Evolutionary conservation across 352 stramenopile species (phyloP).

Genomic region (Phytophthora hibernalis): DNA sequence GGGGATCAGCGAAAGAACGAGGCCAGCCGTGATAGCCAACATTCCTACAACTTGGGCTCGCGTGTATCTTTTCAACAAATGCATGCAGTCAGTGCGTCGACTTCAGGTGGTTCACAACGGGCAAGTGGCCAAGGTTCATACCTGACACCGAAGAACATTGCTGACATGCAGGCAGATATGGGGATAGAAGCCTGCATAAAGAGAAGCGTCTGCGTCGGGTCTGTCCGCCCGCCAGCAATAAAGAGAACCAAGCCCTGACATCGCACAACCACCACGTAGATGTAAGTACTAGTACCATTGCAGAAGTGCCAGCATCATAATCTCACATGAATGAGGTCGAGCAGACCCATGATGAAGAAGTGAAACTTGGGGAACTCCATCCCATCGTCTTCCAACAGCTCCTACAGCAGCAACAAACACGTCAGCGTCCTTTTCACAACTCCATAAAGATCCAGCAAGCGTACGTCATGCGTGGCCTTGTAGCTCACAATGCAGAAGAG

Average conservation of each 20-base stretch:
- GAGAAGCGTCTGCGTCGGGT: constrained; percentile 84
- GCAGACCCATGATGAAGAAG: constrained; percentile 88
- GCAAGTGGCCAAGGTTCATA: constrained; percentile 16
- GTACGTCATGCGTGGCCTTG: constrained; percentile 78
- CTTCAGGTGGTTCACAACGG: background rate
- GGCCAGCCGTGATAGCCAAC: constrained; percentile 64
- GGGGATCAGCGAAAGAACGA: constrained; percentile 80
- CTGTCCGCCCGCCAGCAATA: constrained; percentile 81
- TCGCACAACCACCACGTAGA: constrained; percentile 1
- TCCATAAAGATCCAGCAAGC: constrained; percentile 10
- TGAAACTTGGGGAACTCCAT: constrained; percentile 89
- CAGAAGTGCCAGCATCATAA: background rate
- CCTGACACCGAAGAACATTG: constrained; percentile 61
- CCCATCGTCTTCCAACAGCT: constrained; percentile 86
- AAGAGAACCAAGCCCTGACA: constrained; percentile 84
- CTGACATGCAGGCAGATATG: constrained; percentile 68
- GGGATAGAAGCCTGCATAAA: constrained; percentile 89
- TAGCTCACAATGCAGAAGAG: constrained; percentile 90
- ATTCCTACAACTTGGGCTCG: constrained; percentile 77
- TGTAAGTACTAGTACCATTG: constrained; percentile 1
- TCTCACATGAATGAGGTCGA: constrained; percentile 82
- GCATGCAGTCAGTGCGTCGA: background rate
- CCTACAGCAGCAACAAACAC: constrained; percentile 42
- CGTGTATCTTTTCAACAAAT: constrained; percentile 60
- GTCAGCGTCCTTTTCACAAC: background rate